Percentiles rank a stretch among this genome's conserved stretches.
These are phyloP conservation scores for Chalciporus pseudorubinellus DNA, from an alignment of 768 basidiomycete species.

Conservation along the genomic window DNA sequence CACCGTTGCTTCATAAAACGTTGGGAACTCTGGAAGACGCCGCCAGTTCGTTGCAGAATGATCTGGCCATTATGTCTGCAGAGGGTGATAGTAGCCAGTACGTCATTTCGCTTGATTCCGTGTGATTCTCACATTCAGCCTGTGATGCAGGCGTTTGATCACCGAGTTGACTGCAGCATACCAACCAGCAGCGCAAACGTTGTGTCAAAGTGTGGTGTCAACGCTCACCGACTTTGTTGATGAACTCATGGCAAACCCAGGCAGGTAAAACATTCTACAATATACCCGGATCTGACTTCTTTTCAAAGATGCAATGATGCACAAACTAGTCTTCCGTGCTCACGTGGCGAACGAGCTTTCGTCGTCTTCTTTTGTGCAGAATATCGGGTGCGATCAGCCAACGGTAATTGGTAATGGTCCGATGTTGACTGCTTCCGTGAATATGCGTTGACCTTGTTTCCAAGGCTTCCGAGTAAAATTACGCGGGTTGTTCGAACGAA, in stretches of 20 bases:
- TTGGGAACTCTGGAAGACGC: conserved; percentile 58
- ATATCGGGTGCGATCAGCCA: conserved; percentile 42
- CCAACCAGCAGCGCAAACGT: conserved; percentile 47
- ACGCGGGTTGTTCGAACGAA: conserved; percentile 40
- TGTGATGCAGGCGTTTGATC: conserved; percentile 37
- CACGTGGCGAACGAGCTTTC: conserved; percentile 49
- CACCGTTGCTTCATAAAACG: conserved; percentile 56
- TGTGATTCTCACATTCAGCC: background rate
- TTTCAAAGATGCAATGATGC: conserved; percentile 20
- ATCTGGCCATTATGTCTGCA: conserved; percentile 47
- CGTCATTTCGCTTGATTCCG: conserved; percentile 14
- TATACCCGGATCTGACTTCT: conserved; percentile 1
- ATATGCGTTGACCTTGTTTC: conserved; percentile 3
- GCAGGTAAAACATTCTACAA: conserved; percentile 28
- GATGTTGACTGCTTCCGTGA: background rate
- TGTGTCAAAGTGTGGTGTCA: conserved; percentile 42
- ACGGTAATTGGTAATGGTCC: conserved; percentile 36
- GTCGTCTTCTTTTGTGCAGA: conserved; percentile 42
- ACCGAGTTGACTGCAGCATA: conserved; percentile 44
- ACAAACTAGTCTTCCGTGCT: conserved; percentile 46
- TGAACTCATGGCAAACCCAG: conserved; percentile 28
- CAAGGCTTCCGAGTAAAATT: conserved; percentile 51
- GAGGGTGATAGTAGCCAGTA: conserved; percentile 46
- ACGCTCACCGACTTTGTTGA: conserved; percentile 40
- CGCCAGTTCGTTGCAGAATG: conserved; percentile 55